Evolutionary conservation across 1,284 basidiomycete genomes (phyloP), one percentile per base, ranked within the genome.

Genomic region (Melanopsichium pennsylvanicum): DNA sequence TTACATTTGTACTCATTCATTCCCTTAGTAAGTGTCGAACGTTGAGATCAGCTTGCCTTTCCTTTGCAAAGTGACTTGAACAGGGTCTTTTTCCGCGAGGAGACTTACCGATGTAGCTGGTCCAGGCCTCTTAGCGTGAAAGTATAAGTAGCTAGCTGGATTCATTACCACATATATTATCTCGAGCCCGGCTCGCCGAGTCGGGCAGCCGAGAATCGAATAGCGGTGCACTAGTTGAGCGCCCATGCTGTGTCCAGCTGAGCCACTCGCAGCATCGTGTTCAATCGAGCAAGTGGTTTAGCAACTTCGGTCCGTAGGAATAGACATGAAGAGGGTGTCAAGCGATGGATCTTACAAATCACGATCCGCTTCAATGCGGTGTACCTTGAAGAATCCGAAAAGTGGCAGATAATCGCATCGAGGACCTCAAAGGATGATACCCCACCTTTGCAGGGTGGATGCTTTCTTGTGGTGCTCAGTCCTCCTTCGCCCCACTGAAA

Each of bases 401-500:
- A 66, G 58, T 59, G 46, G 3, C n/a, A 27, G 0, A 59, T 10
- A 4, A 72, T 29, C 9, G 47, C 37, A 26, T 72, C 70, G 11
- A 72, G 61, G 2, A 47, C 61, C 45, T 69, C 66, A 33, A 72
- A 72, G 0, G 56, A 61, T 2, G 67, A 70, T 6, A 70, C 50
- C 4, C 41, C 45, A 9, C 5, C 19, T 5, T 16, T 15, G n/a
- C n/a, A n/a, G n/a, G n/a, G n/a, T 2, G 4, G 13, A 10, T 26
- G 25, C 11, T 19, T 13, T 22, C 37, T 49, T 0, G 39, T 41
- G 33, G 36, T 25, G 19, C 32, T 44, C 3, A 36, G 19, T 0
- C 40, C 34, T 11, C 70, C 70, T 19, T 70, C 70, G 9, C 66
- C 67, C 70, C 70, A 72, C 70, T 72, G n/a, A n/a, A n/a, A n/a